A percentile compares a stretch with the other conserved stretches of the same genome.
phyloP scores from a whole-genome alignment of 164 flowering plant species.

The Echeveria elegans region DNA sequence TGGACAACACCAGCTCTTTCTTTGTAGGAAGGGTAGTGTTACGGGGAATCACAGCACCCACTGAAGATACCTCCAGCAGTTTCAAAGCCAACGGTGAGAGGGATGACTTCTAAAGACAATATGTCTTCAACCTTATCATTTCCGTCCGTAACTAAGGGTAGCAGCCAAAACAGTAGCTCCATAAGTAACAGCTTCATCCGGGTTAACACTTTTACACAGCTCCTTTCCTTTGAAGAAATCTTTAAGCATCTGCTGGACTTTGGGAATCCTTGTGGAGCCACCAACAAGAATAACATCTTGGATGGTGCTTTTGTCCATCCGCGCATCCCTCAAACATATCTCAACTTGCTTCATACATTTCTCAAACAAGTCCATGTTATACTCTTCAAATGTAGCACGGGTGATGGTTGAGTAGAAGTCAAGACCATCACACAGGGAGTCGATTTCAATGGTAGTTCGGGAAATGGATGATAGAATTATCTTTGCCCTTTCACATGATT shows the following conservation, averaged over 20 bases:
- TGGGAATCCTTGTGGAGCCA: constrained; percentile 52
- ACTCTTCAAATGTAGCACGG: not conserved
- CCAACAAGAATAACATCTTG: constrained; percentile 55
- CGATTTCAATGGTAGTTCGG: not conserved
- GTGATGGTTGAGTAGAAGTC: not conserved
- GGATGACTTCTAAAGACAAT: not conserved
- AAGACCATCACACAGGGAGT: not conserved
- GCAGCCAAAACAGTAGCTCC: constrained; percentile 35
- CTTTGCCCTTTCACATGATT: not conserved
- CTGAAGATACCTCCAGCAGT: not conserved
- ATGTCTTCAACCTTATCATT: not conserved
- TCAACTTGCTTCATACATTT: not conserved
- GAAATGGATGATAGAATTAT: not conserved
- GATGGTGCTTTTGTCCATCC: constrained; percentile 26
- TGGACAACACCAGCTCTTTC: too few species aligned
- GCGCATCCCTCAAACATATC: not conserved
- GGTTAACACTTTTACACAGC: constrained; percentile 20
- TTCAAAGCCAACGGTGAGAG: not conserved
- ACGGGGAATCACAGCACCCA: not conserved
- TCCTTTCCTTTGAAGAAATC: constrained; percentile 55
- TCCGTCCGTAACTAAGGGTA: too few species aligned
- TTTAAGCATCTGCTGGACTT: constrained; percentile 44
- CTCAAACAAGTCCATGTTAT: not conserved
- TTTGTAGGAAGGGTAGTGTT: too few species aligned
- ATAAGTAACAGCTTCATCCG: constrained; percentile 55